Evolutionary conservation across 495 filamentous ascomycete genomes (phyloP), one percentile per base, ranked within the genome.

Genomic region (Patellaria atrata): DNA sequence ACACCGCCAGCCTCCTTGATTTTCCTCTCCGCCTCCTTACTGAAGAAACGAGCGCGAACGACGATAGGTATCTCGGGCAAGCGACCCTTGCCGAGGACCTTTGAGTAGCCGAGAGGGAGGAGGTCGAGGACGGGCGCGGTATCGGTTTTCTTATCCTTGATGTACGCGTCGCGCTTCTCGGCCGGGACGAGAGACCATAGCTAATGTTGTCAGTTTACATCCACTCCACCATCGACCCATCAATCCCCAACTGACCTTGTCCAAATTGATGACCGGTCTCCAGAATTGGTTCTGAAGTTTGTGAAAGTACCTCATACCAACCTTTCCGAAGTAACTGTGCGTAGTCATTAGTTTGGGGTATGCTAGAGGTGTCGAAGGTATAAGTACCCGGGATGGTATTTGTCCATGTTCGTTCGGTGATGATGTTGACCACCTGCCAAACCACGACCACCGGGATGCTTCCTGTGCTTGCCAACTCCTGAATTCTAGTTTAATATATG

Each of bases 271-370:
- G 33, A 75, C 69, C 44, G 82, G 82, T 64, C 84, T 89, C 85
- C 85, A 94, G 73, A 81, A 82, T 47, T 83, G 77, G 70, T 67
- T 82, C 82, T 73, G 67, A 56, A 74, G 71, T 67, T 82, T 82
- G 70, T 91, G 84, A 78, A 91, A 79, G 70, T 89, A 84, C 46
- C 85, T 67, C 85, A 92, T 94, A 69, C 84, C 84, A 42, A 92
- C 83, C 70, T 91, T 94, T 63, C 85, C 85, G 65, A 92, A 94
- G 78, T 91, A 92, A 78, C 82, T n/a, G n/a, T n/a, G n/a, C n/a
- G n/a, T n/a, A n/a, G n/a, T n/a, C n/a, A n/a, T n/a, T n/a, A n/a
- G n/a, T n/a, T n/a, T n/a, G n/a, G n/a, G n/a, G n/a, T n/a, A n/a
- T n/a, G n/a, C n/a, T n/a, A n/a, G n/a, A n/a, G n/a, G n/a, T n/a